These are phyloP conservation scores for Boechera stricta DNA, from an alignment of 345 rosid species.

Conservation along the genomic window DNA sequence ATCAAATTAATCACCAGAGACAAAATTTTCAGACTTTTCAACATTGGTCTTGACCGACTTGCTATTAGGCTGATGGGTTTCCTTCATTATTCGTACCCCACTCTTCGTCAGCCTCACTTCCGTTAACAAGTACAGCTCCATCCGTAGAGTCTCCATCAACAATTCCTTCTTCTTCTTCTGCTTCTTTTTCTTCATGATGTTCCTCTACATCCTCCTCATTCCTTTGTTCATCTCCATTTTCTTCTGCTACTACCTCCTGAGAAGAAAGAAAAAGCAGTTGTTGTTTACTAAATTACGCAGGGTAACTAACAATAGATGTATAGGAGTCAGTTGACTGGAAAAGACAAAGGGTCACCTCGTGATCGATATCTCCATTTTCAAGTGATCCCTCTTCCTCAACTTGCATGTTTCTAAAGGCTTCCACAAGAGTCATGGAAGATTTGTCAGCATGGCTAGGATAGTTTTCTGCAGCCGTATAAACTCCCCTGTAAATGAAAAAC, in stretches of 20 bases:
- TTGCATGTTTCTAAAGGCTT: conserved; percentile 88
- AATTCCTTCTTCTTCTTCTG: conserved; percentile 69
- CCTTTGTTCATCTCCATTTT: conserved; percentile 58
- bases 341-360: conserved; percentile 57
- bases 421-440: conserved; percentile 73
- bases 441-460: conserved; percentile 71
- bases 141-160: conserved; percentile 85
- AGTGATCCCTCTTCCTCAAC: conserved; percentile 77
- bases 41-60: conserved; percentile 79
- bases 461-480: conserved; percentile 65
- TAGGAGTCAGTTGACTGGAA: neutral
- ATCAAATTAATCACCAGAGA: conserved; percentile 95
- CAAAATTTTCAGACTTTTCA: conserved; percentile 78
- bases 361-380: conserved; percentile 83
- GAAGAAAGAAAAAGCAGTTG: neutral
- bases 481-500: conserved; percentile 60
- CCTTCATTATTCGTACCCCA: conserved; percentile 99
- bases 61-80: conserved; percentile 94
- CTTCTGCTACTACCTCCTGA: conserved; percentile 59
- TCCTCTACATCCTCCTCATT: conserved; percentile 54
- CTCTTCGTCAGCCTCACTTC: conserved; percentile 94
- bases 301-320: neutral
- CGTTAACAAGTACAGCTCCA: conserved; percentile 90
- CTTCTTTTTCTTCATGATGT: conserved; percentile 74
- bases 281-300: neutral